phyloP scores from a whole-genome alignment of 352 stramenopile genomes.

The Phytophthora melonis region DNA sequence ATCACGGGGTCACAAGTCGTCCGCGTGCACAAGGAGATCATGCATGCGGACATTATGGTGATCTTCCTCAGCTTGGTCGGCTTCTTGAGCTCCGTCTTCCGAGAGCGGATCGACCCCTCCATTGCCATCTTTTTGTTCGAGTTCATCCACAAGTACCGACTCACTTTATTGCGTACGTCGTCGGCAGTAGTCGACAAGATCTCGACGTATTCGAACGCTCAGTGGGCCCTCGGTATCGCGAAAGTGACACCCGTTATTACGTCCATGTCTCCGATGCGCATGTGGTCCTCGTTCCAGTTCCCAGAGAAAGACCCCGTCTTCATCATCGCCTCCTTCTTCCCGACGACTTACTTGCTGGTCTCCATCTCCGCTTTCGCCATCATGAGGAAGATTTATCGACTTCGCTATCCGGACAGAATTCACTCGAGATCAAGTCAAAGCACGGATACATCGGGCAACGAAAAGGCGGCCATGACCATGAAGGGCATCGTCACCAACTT shows the following conservation, averaged over 20 bases:
- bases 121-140: constrained; percentile 43
- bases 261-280: constrained; percentile 34
- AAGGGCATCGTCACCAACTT: constrained; percentile 37
- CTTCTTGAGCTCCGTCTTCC: constrained; percentile 35
- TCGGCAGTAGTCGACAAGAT: constrained; percentile 21
- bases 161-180: constrained; percentile 20
- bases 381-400: constrained; percentile 28
- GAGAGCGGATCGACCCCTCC: constrained; percentile 40
- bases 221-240: constrained; percentile 20
- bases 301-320: constrained; percentile 28
- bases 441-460: constrained; percentile 19
- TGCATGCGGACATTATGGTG: constrained; percentile 47
- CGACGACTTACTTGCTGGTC: constrained; percentile 28
- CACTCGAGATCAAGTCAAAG: constrained; percentile 9
- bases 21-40: constrained; percentile 36
- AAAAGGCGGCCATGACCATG: constrained; percentile 11
- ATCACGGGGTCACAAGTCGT: constrained; percentile 25
- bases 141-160: constrained; percentile 28
- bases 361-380: constrained; percentile 15
- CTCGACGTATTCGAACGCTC: constrained; percentile 11
- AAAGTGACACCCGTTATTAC: constrained; percentile 13
- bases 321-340: constrained; percentile 29
- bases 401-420: constrained; percentile 19
- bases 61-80: constrained; percentile 37
- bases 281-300: constrained; percentile 37